Conservation (phyloP, 331 rosid genomes). For the Stylosanthes scabra region DNA sequence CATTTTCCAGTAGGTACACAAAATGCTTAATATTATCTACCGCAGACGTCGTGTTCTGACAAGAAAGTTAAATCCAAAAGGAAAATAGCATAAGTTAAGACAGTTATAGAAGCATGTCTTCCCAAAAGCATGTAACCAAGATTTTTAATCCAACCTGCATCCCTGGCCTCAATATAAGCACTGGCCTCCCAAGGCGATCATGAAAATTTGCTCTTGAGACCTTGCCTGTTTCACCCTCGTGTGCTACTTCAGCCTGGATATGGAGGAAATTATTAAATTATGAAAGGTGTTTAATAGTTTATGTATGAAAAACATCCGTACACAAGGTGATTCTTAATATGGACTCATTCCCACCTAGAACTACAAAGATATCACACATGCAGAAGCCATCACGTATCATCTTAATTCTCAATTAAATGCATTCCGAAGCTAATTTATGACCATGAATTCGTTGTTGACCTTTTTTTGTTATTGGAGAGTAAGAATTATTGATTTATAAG, state of each 20-base stretch:
- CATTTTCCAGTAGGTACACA: slow-evolving; percentile 87
- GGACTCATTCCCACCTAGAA: slow-evolving; percentile 25
- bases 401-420: background rate
- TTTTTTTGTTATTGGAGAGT: background rate
- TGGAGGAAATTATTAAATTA: slow-evolving; percentile 26
- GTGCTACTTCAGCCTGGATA: slow-evolving; percentile 87
- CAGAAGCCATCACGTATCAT: background rate
- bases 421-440: slow-evolving; percentile 2
- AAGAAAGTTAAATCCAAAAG: background rate
- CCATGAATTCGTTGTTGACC: slow-evolving; percentile 6
- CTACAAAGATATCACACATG: slow-evolving; percentile 17
- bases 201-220: slow-evolving; percentile 80
- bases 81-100: background rate
- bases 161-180: slow-evolving; percentile 91
- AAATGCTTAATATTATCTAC: slow-evolving; percentile 76
- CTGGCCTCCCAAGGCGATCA: slow-evolving; percentile 81
- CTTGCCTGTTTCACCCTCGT: slow-evolving; percentile 97
- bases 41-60: slow-evolving; percentile 73
- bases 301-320: slow-evolving; percentile 20
- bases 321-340: background rate
- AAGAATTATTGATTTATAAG: background rate
- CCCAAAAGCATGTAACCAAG: slow-evolving; percentile 2
- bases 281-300: slow-evolving; percentile 28
- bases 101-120: slow-evolving; percentile 10
- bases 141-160: slow-evolving; percentile 71